phyloP scores from a whole-genome alignment of 306 rosid species.

The Prunus campanulata region DNA sequence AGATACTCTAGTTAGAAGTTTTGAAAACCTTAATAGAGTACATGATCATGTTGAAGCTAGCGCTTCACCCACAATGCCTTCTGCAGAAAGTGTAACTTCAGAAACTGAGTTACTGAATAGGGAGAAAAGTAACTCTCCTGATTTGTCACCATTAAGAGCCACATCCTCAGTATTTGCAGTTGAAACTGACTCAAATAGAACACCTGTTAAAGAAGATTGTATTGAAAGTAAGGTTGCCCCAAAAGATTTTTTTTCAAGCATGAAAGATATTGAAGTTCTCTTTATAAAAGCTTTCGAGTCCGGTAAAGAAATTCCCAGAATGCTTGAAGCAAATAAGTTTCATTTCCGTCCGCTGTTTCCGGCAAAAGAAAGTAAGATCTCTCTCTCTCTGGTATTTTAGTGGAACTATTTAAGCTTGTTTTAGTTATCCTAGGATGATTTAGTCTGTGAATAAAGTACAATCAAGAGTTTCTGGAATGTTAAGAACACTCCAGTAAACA shows the following conservation, averaged over 20 bases:
- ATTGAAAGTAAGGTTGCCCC: constrained; percentile 56
- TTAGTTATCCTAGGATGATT: constrained; percentile 11
- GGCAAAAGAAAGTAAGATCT: constrained; percentile 63
- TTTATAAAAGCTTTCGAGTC: constrained; percentile 80
- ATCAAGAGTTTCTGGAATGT: background rate
- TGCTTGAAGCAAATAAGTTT: constrained; percentile 97
- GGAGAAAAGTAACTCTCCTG: constrained; percentile 50
- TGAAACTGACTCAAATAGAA: constrained; percentile 45
- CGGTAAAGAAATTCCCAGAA: constrained; percentile 90
- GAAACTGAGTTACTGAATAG: constrained; percentile 49
- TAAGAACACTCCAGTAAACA: constrained; percentile 23
- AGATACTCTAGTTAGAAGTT: constrained; percentile 60
- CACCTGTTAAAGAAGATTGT: constrained; percentile 45
- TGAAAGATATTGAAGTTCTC: constrained; percentile 72
- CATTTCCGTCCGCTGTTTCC: constrained; percentile 79
- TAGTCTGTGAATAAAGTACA: background rate
- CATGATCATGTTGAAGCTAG: constrained; percentile 42
- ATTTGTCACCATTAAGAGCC: constrained; percentile 48
- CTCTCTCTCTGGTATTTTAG: constrained; percentile 5
- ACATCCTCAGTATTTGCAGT: constrained; percentile 31
- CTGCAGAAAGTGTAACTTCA: constrained; percentile 41
- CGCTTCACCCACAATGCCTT: constrained; percentile 36
- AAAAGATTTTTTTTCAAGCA: constrained; percentile 74
- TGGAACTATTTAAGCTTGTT: background rate
- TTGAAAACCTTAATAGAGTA: constrained; percentile 71